Conservation (phyloP, 192 early-diverging fungal genomes). For the Martensiomyces pterosporus region DNA sequence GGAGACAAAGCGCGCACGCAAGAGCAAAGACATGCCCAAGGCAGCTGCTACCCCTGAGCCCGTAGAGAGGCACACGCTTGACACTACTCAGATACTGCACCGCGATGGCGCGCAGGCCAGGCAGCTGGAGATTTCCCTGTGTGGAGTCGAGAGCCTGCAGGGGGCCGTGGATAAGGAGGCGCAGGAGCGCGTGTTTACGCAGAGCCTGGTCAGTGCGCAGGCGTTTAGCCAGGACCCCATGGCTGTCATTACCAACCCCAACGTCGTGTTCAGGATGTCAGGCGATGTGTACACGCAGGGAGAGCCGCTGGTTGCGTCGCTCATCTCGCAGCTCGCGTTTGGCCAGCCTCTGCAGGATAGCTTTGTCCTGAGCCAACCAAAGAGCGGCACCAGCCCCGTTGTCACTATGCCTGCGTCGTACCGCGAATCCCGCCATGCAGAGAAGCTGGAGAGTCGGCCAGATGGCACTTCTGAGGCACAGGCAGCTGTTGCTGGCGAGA, state of each 20-base stretch:
- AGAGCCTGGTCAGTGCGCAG: conserved; percentile 6
- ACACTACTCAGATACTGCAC: no score
- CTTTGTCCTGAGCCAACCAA: background rate
- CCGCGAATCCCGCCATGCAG: no score
- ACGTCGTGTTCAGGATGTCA: conserved; percentile 19
- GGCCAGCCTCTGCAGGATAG: conserved; percentile 7
- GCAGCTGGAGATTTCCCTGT: conserved; percentile 25
- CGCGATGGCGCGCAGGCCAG: background rate
- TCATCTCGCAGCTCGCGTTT: conserved; percentile 43
- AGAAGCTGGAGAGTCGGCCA: no score
- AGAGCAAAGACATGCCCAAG: no score
- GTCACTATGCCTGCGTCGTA: conserved; percentile 2
- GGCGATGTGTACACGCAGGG: conserved; percentile 21
- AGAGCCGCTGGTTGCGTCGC: conserved; percentile 27
- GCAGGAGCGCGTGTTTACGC: conserved; percentile 15
- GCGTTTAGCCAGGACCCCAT: conserved; percentile 17
- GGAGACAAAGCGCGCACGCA: no score
- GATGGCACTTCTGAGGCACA: no score
- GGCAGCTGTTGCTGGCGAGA: no score
- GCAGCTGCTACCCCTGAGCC: no score
- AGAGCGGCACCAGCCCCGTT: background rate
- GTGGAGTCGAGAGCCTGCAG: conserved; percentile 30
- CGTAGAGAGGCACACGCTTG: no score
- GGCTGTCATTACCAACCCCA: conserved; percentile 20
- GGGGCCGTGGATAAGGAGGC: background rate